Percentiles rank a stretch among this genome's conserved stretches.
These are phyloP conservation scores for Phlegmacium glaucopus DNA, from an alignment of 768 basidiomycete species.

Conservation along the genomic window DNA sequence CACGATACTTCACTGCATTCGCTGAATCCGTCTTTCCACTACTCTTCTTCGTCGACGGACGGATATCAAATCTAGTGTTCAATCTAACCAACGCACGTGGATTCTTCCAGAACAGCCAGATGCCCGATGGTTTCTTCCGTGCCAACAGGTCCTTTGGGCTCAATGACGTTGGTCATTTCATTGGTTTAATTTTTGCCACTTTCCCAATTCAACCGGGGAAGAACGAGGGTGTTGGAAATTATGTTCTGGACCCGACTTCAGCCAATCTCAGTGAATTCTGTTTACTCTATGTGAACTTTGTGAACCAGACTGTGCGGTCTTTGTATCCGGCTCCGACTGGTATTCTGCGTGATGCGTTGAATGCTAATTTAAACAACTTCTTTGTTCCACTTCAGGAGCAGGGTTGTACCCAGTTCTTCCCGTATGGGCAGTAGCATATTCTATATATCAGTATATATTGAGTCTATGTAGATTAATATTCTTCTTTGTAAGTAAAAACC, in stretches of 20 bases:
- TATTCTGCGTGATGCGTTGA: background rate
- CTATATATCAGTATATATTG: too few relatives aligned
- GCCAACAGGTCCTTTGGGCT: background rate
- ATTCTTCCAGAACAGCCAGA: slow-evolving; percentile 1
- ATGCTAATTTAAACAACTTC: background rate
- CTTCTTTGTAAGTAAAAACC: too few relatives aligned
- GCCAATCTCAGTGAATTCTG: background rate
- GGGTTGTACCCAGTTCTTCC: background rate
- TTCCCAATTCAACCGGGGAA: background rate
- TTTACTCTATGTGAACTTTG: background rate
- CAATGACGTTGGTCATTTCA: background rate
- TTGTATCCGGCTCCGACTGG: background rate
- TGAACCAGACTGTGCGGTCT: background rate
- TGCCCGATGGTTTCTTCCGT: background rate
- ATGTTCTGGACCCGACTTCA: background rate
- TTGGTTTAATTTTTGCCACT: background rate
- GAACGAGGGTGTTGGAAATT: background rate
- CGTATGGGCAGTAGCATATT: background rate
- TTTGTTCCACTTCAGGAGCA: background rate
- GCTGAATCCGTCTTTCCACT: slow-evolving; percentile 14
- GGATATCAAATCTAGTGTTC: slow-evolving; percentile 9
- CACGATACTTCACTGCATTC: slow-evolving; percentile 14
- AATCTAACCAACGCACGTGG: slow-evolving; percentile 11
- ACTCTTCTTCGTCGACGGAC: slow-evolving; percentile 17
- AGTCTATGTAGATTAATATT: too few relatives aligned